phyloP scores from a whole-genome alignment of 2,329 filamentous ascomycete genomes.

The Paraconiothyrium sp. region DNA sequence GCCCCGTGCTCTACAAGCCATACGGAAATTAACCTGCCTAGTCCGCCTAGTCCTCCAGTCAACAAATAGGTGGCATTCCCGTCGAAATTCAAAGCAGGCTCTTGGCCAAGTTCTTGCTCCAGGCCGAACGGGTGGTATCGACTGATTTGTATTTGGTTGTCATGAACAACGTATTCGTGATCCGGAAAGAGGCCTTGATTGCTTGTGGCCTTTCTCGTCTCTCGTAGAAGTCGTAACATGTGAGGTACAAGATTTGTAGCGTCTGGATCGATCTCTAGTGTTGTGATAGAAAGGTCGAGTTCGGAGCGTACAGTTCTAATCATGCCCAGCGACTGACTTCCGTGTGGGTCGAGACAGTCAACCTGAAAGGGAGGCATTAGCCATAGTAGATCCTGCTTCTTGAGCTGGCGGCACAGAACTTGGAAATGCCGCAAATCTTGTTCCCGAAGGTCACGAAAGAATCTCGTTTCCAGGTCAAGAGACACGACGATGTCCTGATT shows the following conservation, averaged over 20 bases:
- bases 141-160: background rate
- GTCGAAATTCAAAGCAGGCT: no score
- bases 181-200: background rate
- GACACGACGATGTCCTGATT: no score
- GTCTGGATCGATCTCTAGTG: conserved; percentile 1
- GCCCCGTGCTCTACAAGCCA: conserved; percentile 27
- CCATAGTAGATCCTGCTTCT: background rate
- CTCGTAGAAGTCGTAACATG: no score
- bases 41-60: conserved; percentile 24
- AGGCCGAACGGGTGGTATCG: no score
- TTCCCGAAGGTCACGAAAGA: no score
- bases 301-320: background rate
- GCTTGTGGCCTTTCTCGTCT: no score
- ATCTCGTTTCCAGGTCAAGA: no score
- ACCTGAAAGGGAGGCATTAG: conserved; percentile 9
- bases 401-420: no score
- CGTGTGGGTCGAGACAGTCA: background rate
- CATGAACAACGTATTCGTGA: background rate
- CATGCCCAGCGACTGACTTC: background rate
- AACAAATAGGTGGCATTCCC: no score
- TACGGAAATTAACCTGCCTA: conserved; percentile 24
- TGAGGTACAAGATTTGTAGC: background rate
- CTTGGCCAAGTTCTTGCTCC: no score
- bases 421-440: background rate
- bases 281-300: background rate